These are phyloP conservation scores for Verruconis gallopava DNA, from an alignment of 2,329 filamentous ascomycete genomes.

Conservation along the genomic window DNA sequence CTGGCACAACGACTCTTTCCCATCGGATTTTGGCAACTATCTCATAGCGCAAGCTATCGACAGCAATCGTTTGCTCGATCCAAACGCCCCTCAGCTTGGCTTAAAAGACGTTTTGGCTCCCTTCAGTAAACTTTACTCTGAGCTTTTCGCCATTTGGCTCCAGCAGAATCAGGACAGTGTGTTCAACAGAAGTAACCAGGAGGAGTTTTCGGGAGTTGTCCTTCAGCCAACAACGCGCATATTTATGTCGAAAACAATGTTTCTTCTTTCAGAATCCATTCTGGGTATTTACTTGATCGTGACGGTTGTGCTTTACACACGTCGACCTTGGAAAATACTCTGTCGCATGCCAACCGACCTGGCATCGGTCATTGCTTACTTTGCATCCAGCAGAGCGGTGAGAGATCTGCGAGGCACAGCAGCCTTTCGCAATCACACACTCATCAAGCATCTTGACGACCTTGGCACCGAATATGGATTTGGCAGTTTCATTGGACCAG, in stretches of 20 bases:
- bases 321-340: constrained; percentile 30
- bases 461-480: constrained; percentile 30
- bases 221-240: constrained; percentile 27
- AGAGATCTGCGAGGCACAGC: constrained; percentile 21
- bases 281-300: constrained; percentile 32
- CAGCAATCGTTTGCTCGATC: constrained; percentile 23
- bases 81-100: constrained; percentile 21
- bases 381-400: constrained; percentile 35
- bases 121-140: constrained; percentile 21
- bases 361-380: constrained; percentile 34
- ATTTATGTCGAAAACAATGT: constrained; percentile 36
- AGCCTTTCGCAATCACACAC: constrained; percentile 14
- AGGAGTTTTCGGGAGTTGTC: background rate
- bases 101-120: constrained; percentile 16
- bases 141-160: constrained; percentile 32
- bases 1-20: constrained; percentile 38
- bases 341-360: constrained; percentile 40
- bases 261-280: constrained; percentile 32
- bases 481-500: constrained; percentile 36
- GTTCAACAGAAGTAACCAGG: constrained; percentile 15
- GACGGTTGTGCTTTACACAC: constrained; percentile 30
- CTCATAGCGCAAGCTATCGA: constrained; percentile 25
- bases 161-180: constrained; percentile 28
- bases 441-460: constrained; percentile 13
- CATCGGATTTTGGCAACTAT: constrained; percentile 36